Conservation (phyloP, 495 filamentous ascomycete genomes). For the Melanomma pulvis-pyrius region DNA sequence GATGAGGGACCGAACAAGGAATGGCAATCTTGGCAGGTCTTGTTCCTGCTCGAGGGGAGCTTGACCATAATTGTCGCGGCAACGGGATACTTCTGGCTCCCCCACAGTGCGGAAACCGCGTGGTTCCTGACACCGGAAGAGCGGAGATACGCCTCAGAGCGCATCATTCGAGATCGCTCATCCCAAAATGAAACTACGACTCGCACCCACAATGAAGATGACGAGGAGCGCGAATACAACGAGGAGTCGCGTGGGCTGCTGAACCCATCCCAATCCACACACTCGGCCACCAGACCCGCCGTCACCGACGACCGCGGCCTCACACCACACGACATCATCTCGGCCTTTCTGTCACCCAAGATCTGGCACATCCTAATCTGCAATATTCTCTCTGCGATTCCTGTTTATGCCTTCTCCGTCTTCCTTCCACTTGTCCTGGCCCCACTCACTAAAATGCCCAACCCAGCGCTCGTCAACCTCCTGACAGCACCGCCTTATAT, state of each 20-base stretch:
- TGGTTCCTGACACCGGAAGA: constrained; percentile 59
- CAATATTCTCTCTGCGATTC: constrained; percentile 60
- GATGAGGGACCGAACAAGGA: constrained; percentile 6
- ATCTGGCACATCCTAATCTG: constrained; percentile 55
- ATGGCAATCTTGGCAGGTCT: constrained; percentile 56
- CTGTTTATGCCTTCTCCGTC: constrained; percentile 56
- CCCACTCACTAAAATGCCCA: constrained; percentile 31
- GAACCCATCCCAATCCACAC: constrained; percentile 13
- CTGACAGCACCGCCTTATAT: constrained; percentile 61
- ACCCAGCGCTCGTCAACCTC: constrained; percentile 54
- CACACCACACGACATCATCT: constrained; percentile 51
- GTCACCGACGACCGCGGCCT: constrained; percentile 48
- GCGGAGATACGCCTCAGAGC: constrained; percentile 49
- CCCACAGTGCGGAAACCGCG: constrained; percentile 52
- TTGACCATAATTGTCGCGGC: constrained; percentile 54
- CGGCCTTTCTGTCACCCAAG: constrained; percentile 56
- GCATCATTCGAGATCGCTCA: constrained; percentile 40
- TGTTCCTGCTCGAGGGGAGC: constrained; percentile 60
- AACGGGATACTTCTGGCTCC: constrained; percentile 55
- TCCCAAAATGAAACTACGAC: constrained; percentile 8
- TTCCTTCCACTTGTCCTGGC: constrained; percentile 59
- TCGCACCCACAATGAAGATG: constrained; percentile 18
- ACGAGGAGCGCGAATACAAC: constrained; percentile 23
- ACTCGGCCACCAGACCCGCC: neutral
- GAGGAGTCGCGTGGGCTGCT: constrained; percentile 36